Percentiles rank a stretch among this genome's conserved stretches.
Conservation (phyloP, 176 grass and related monocot species). For the Oryza punctata region DNA sequence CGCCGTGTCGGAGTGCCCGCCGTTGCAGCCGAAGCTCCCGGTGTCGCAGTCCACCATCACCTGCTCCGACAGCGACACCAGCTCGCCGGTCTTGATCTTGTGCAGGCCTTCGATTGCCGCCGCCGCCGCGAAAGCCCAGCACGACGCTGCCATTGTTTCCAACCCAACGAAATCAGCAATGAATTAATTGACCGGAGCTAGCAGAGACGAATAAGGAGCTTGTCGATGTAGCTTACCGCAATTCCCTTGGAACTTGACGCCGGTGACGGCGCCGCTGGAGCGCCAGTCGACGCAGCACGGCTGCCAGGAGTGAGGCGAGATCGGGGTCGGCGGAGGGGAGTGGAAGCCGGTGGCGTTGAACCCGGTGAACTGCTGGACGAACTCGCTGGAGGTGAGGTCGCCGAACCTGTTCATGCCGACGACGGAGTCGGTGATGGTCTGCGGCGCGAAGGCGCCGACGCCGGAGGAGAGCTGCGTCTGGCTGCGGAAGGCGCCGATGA, state of each 20-base stretch:
- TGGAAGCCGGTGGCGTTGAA: neutral
- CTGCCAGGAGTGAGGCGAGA: neutral
- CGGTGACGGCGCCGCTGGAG: conserved; percentile 37
- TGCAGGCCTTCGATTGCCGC: conserved; percentile 28
- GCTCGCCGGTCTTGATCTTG: conserved; percentile 33
- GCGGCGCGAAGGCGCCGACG: conserved; percentile 12
- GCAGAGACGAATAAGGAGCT: too few relatives aligned
- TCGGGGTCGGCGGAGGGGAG: neutral
- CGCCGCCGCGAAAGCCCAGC: conserved; percentile 38
- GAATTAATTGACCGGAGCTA: neutral
- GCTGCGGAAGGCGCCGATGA: conserved; percentile 25
- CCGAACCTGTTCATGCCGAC: conserved; percentile 48
- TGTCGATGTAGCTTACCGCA: conserved; percentile 21
- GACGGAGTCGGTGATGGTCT: neutral
- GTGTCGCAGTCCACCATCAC: conserved; percentile 41
- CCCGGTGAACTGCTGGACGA: conserved; percentile 26
- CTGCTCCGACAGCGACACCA: conserved; percentile 41
- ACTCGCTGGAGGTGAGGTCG: conserved; percentile 22
- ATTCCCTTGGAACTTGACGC: conserved; percentile 27
- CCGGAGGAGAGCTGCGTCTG: neutral
- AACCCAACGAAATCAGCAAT: neutral
- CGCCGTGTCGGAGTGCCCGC: conserved; percentile 11
- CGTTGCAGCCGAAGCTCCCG: conserved; percentile 7
- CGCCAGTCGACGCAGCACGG: conserved; percentile 48
- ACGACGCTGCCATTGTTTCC: neutral